Evolutionary conservation across 2,329 filamentous ascomycete species (phyloP), one percentile per base, ranked within the genome.

Genomic region (Venturia aucupariae): DNA sequence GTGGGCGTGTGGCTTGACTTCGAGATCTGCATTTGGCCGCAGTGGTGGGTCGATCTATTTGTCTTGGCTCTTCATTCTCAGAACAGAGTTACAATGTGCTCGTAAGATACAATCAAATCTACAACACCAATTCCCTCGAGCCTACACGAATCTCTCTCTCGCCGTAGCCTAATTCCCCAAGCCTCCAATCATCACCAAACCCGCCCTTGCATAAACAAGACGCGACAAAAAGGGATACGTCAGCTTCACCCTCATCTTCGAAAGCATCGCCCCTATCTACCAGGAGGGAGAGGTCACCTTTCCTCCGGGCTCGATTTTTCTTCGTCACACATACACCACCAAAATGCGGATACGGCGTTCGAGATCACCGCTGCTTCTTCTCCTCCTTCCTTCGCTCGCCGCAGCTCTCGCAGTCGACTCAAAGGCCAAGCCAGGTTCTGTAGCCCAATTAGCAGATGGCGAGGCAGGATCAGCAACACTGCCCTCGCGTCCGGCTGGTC

Each of bases 351-450:
- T 63, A 63, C 48, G 62, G 35, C 62, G 48, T 8, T 39, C 46
- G 7, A 55, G 15, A 63, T 41, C 62, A 39, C 79, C 84, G 38
- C 73, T 89, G 30, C 74, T 89, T 61, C 77, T 89, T 41, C 80
- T 89, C 44, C 79, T 87, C 1, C 75, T 87, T 44, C 82, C 84
- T 38, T 81, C 80, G 42, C 74, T 87, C 66, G 83, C 82, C 32
- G 77, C 79, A 44, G 74, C 78, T 32, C 70, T 80, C 60, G 70
- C 78, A 48, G 70, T 74, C 66, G 73, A 72, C 63, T 42, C 67
- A 66, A 68, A 71, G 59, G 67, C 68, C n/a, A 68, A 62, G 32
- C 42, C 63, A 42, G 64, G 44, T 27, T 57, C 61, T 24, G 41
- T 64, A 32, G 39, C 68, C 59, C 68, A 67, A 22, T 64, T 74